These are phyloP conservation scores for Tremella mesenterica DNA, from an alignment of 768 basidiomycete species.

Conservation along the genomic window DNA sequence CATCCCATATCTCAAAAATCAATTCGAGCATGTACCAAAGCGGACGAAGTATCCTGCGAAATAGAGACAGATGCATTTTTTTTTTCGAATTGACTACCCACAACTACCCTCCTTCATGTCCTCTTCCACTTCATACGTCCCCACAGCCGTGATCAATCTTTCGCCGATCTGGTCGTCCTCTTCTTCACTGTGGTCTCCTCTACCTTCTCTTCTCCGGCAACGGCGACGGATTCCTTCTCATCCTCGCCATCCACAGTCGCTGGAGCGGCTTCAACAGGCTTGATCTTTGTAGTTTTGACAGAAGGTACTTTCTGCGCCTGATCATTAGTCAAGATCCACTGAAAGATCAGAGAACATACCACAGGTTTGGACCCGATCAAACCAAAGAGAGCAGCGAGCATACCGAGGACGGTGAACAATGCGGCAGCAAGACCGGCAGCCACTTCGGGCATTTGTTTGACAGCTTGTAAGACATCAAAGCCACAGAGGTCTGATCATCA, in stretches of 20 bases:
- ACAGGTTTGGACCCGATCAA: constrained; percentile 54
- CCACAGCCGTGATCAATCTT: too few species aligned
- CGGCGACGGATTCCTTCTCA: background rate
- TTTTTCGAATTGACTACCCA: too few species aligned
- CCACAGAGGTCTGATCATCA: constrained; percentile 31
- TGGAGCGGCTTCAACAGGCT: background rate
- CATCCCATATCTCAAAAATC: too few species aligned
- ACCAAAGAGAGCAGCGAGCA: constrained; percentile 71
- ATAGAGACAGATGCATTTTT: too few species aligned
- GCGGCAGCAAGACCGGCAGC: constrained; percentile 66
- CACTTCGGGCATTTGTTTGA: constrained; percentile 83
- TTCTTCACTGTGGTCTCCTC: background rate
- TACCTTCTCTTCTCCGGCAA: constrained; percentile 5
- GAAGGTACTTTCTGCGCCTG: background rate
- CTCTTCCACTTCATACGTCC: too few species aligned
- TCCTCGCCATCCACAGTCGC: background rate
- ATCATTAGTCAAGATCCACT: too few species aligned
- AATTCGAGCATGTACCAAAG: too few species aligned
- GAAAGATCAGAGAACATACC: constrained; percentile 19
- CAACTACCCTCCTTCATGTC: too few species aligned
- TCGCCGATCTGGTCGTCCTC: background rate
- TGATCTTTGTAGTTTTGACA: constrained; percentile 2
- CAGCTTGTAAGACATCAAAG: constrained; percentile 52
- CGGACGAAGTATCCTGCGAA: too few species aligned
- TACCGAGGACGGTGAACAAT: constrained; percentile 69